Percentiles rank a stretch among this genome's conserved stretches.
These are phyloP conservation scores for Garcia nutans DNA, from an alignment of 345 rosid species.

Conservation along the genomic window DNA sequence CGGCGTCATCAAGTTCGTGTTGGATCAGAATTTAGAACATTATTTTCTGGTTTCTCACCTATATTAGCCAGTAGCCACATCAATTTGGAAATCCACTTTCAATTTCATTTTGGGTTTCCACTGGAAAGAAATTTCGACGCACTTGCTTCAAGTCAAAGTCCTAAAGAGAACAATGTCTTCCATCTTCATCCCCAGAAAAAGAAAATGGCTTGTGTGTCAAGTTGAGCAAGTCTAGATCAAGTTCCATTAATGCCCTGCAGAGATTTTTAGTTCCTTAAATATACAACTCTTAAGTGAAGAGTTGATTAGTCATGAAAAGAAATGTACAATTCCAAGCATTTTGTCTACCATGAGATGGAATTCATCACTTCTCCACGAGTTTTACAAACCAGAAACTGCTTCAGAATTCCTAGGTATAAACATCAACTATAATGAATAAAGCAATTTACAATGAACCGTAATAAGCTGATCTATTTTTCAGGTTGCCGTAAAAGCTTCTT, in stretches of 20 bases:
- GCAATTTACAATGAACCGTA: background rate
- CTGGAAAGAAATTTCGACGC: conserved; percentile 8
- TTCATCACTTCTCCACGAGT: background rate
- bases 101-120: background rate
- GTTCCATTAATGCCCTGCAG: background rate
- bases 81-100: background rate
- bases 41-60: no score
- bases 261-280: background rate
- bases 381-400: background rate
- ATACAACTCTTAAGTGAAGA: no score
- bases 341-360: background rate
- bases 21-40: background rate
- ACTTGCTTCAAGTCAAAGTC: background rate
- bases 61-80: no score
- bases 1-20: background rate
- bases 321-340: background rate
- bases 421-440: background rate
- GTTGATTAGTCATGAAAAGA: background rate
- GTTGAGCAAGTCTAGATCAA: background rate
- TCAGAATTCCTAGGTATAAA: background rate
- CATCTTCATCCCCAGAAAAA: background rate
- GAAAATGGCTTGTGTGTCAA: background rate
- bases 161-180: background rate
- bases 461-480: background rate
- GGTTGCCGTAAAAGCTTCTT: background rate